Conservation (phyloP, 345 rosid species). For the Eucalyptus dawsonii region DNA sequence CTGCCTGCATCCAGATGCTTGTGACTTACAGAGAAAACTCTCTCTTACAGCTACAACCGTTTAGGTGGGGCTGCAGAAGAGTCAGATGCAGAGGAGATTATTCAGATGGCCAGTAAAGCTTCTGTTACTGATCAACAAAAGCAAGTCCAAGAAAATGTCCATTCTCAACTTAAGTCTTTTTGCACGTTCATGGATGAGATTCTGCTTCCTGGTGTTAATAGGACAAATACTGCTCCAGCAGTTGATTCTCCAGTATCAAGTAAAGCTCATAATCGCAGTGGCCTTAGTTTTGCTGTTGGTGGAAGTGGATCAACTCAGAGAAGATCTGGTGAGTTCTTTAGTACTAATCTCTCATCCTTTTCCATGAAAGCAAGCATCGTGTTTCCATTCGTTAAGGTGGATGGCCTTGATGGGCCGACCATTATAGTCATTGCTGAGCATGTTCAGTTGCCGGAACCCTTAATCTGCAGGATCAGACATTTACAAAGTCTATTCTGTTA, state of each 20-base stretch:
- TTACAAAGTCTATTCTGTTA: background rate
- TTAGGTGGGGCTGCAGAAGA: conserved; percentile 69
- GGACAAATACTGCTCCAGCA: conserved; percentile 2
- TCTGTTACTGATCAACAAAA: conserved; percentile 64
- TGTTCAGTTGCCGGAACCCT: background rate
- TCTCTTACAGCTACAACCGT: conserved; percentile 48
- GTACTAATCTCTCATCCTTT: background rate
- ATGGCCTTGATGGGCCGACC: background rate
- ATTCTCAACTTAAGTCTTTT: conserved; percentile 39
- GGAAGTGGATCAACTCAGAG: conserved; percentile 9
- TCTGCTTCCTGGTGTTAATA: conserved; percentile 29
- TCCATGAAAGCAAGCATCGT: background rate
- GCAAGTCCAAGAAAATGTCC: conserved; percentile 76
- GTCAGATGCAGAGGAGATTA: conserved; percentile 77
- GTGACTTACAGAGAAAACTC: background rate
- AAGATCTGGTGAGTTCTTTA: conserved; percentile 31
- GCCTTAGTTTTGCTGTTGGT: conserved; percentile 77
- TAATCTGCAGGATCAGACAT: background rate
- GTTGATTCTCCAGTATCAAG: conserved; percentile 2
- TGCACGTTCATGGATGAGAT: conserved; percentile 52
- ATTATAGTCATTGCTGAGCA: background rate
- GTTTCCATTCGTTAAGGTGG: background rate
- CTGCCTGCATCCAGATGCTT: background rate
- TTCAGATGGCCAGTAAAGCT: conserved; percentile 70
- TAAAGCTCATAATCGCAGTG: conserved; percentile 42